Base-by-base conservation (phyloP, 1,284 basidiomycete species). In the Peniophora sp. region DNA sequence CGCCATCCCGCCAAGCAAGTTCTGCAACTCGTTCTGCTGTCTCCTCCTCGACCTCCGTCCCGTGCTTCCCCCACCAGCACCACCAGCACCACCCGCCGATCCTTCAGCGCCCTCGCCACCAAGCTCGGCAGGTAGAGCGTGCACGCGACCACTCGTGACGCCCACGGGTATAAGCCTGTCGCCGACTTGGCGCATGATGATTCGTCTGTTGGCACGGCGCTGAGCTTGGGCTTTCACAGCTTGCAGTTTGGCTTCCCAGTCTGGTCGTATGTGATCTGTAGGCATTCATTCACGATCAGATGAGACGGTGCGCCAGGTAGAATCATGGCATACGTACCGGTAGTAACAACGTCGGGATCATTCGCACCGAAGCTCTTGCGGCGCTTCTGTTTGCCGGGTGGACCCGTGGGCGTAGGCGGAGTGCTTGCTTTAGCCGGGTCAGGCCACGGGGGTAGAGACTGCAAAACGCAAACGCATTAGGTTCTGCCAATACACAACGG, bases 181-280 rank as follows among this genome's bases (percentile, higher is more conserved):
- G 44, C 97, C 97, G 20, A 98, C 93, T 66, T 98, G 94, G 44
- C 97, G 85, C 93, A 99, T 98, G 51, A 99, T 90, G 63, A 99
- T 97, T 35, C 97, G 79, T 58, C 96, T 79, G 62, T 97, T 96
- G 15, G 97, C 96, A 46, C 93, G 81, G 54, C 95, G 80, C 36
- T 88, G 81, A 36, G 93, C 92, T 46, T 90, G 84, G 51, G 93
- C 89, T 56, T 88, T 83, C 51, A 97, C 87, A 47, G 89, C 83
- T 54, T 93, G 90, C 39, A 96, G 71, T 68, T 97, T 96, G 34
- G 83, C 78, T 71, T 97, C 92, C 93, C 94, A 97, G 67, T 97
- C 92, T 1, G 92, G 93, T 52, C 92, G 85, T 54, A 97, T 92
- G 67, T 91, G 85, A 70, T 97, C 94, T 91, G 39, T 37, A 45